These are phyloP conservation scores for Penicillium waksmanii DNA, from an alignment of 495 filamentous ascomycete species.

Conservation along the genomic window DNA sequence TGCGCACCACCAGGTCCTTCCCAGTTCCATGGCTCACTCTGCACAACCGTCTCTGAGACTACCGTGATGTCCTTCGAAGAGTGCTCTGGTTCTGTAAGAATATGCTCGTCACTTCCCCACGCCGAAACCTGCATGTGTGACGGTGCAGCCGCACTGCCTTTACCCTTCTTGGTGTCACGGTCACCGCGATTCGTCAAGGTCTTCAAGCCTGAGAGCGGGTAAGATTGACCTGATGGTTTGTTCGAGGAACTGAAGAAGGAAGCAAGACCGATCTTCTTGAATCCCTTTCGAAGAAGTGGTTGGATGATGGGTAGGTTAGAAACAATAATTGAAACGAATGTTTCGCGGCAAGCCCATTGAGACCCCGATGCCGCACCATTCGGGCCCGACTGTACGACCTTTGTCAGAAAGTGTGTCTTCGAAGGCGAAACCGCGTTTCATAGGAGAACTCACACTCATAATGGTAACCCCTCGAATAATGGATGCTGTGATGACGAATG, in stretches of 20 bases:
- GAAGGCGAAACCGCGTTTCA: background rate
- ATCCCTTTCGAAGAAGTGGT: constrained; percentile 45
- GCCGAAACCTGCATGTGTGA: constrained; percentile 23
- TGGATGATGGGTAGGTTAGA: constrained; percentile 61
- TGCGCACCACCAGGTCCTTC: background rate
- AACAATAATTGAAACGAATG: constrained; percentile 58
- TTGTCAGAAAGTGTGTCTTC: constrained; percentile 1
- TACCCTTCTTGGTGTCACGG: constrained; percentile 19
- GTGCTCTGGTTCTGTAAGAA: constrained; percentile 19
- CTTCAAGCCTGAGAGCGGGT: constrained; percentile 26
- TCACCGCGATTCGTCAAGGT: constrained; percentile 19
- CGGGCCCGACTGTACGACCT: constrained; percentile 19
- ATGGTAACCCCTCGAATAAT: constrained; percentile 60
- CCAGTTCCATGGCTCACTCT: constrained; percentile 28
- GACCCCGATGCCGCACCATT: constrained; percentile 49
- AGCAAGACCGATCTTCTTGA: constrained; percentile 35
- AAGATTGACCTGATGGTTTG: constrained; percentile 21
- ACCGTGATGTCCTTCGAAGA: constrained; percentile 33
- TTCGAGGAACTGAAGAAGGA: constrained; percentile 32
- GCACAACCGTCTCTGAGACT: constrained; percentile 36
- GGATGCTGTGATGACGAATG: constrained; percentile 57
- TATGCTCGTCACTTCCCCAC: constrained; percentile 39
- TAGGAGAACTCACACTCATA: constrained; percentile 39
- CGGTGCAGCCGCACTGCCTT: constrained; percentile 14
- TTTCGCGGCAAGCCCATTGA: constrained; percentile 61